A percentile compares a stretch with the other conserved stretches of the same genome.
These are phyloP conservation scores for Macadamia tetraphylla DNA, from an alignment of 164 flowering plant genomes.

Conservation along the genomic window DNA sequence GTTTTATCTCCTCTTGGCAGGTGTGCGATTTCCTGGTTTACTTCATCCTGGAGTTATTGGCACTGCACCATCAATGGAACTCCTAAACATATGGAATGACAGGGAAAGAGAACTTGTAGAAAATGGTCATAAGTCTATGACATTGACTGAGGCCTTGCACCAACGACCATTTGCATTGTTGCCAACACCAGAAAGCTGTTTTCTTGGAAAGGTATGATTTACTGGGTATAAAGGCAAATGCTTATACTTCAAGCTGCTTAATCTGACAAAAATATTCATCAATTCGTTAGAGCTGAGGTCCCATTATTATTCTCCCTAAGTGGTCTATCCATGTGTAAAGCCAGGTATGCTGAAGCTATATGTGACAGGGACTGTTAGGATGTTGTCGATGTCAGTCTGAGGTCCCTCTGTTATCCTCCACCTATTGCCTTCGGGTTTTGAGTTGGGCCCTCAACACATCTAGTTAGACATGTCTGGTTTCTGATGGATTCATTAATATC, in stretches of 20 bases:
- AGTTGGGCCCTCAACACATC: too few species aligned
- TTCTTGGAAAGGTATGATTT: constrained; percentile 64
- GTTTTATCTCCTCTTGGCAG: constrained; percentile 22
- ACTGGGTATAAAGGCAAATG: neutral
- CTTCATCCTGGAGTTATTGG: constrained; percentile 94
- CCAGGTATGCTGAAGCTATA: too few species aligned
- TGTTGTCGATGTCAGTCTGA: too few species aligned
- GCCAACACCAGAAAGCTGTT: constrained; percentile 76
- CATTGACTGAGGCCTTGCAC: constrained; percentile 82
- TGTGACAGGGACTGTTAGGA: too few species aligned
- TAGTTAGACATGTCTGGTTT: too few species aligned
- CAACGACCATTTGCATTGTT: constrained; percentile 77
- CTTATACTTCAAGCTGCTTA: too few species aligned
- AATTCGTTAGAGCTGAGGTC: too few species aligned
- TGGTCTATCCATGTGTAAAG: neutral
- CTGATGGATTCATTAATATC: too few species aligned
- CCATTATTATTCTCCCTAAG: too few species aligned
- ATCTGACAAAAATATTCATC: too few species aligned
- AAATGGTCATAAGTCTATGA: constrained; percentile 53
- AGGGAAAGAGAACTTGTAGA: constrained; percentile 72
- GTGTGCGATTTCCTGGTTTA: constrained; percentile 87
- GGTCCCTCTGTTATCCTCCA: too few species aligned
- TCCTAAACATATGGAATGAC: constrained; percentile 77
- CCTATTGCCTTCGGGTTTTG: too few species aligned
- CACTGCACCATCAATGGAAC: constrained; percentile 92